Conservation (phyloP, 805 yeast genomes). For the Hanseniaspora clermontiae region DNA sequence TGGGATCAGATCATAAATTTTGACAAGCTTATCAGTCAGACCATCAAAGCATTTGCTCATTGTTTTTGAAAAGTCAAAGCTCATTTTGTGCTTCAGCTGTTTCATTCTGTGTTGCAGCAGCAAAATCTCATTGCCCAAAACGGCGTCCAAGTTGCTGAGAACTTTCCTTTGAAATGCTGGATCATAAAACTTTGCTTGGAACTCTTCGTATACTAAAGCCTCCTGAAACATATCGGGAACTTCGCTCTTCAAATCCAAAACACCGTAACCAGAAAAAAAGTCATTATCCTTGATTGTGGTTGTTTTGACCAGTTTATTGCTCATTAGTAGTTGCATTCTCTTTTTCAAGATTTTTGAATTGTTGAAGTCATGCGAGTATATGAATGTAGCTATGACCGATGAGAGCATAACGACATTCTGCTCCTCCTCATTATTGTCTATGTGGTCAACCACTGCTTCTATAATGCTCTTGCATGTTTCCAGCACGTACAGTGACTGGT, state of each 20-base stretch:
- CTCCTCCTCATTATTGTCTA: conserved; percentile 19
- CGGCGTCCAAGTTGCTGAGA: conserved; percentile 12
- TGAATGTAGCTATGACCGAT: background rate
- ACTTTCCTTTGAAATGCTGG: conserved; percentile 22
- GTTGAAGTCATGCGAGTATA: conserved; percentile 6
- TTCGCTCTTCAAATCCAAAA: conserved; percentile 17
- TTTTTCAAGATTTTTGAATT: conserved; percentile 24
- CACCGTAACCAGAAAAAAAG: background rate
- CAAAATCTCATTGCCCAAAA: background rate
- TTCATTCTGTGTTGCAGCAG: background rate
- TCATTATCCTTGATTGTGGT: conserved; percentile 17
- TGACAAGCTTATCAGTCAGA: background rate
- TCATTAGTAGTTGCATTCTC: conserved; percentile 29
- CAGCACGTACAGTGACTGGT: background rate
- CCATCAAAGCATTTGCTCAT: background rate
- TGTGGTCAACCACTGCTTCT: conserved; percentile 19
- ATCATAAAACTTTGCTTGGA: conserved; percentile 21
- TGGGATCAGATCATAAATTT: background rate
- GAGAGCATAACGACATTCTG: conserved; percentile 7
- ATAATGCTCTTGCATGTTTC: background rate
- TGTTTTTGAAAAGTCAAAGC: background rate
- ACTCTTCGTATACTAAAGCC: conserved; percentile 13
- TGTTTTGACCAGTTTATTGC: conserved; percentile 21
- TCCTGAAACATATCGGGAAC: conserved; percentile 11
- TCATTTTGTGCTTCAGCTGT: background rate